Conservation (phyloP, 495 filamentous ascomycete genomes). For the Xylaria longipes region DNA sequence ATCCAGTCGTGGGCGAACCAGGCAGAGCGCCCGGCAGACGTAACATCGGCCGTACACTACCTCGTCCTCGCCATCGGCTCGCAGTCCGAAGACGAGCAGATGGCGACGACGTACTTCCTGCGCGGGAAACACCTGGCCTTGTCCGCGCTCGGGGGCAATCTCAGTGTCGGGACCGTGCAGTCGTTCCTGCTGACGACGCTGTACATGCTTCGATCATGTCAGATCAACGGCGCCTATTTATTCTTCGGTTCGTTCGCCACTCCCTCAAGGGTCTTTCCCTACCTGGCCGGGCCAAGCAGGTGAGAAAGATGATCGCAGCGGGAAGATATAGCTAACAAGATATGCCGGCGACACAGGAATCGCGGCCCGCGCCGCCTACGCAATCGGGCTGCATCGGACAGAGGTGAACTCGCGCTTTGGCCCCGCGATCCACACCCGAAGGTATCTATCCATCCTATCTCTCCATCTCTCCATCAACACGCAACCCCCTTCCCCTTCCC, state of each 20-base stretch:
- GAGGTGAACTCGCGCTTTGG: constrained; percentile 66
- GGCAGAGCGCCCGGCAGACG: constrained; percentile 40
- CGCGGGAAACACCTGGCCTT: constrained; percentile 63
- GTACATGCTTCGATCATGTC: constrained; percentile 66
- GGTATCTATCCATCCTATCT: constrained; percentile 20
- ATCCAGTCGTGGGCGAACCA: constrained; percentile 41
- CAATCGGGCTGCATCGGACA: constrained; percentile 66
- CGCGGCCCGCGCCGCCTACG: constrained; percentile 63
- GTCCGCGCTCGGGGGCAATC: constrained; percentile 60
- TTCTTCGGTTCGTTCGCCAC: constrained; percentile 49
- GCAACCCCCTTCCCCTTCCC: background rate
- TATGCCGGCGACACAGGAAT: constrained; percentile 42
- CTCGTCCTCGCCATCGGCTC: constrained; percentile 66
- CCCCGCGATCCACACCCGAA: constrained; percentile 49
- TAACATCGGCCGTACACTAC: constrained; percentile 61
- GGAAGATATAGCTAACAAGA: background rate
- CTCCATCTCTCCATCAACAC: background rate
- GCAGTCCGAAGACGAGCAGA: constrained; percentile 58
- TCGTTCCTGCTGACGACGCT: constrained; percentile 64
- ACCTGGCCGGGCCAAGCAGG: constrained; percentile 38
- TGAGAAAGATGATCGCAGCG: background rate
- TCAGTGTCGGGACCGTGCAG: constrained; percentile 64
- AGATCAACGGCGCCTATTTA: constrained; percentile 67
- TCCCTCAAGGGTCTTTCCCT: background rate
- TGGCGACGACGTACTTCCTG: constrained; percentile 61